Base-by-base conservation (phyloP, 768 basidiomycete species). In the Trametes cingulata region DNA sequence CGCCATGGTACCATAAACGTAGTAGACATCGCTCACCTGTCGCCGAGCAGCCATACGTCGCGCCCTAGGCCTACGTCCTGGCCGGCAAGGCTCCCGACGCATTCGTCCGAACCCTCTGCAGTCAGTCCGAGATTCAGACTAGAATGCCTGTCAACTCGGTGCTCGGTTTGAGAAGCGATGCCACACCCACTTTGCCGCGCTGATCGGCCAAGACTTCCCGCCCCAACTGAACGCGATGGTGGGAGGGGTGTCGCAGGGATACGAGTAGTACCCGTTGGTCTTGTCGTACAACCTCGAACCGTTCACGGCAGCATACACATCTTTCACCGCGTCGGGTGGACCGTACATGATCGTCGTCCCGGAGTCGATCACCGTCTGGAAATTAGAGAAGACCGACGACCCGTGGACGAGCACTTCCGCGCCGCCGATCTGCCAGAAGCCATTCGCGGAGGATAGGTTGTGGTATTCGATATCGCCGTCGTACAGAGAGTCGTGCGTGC, bases 81-180 rank as follows among this genome's bases (percentile, higher is more conserved):
- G 2, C 49, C 65, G 19, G 60, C 64, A 36, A 71, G 60, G 4
- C 61, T 62, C 13, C 68, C 68, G 24, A 68, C 52, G 53, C 69
- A 71, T n/a, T 52, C 43, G 9, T 27, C 49, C 2, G 65, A 48
- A 19, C 48, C 39, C 17, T 9, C 2, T 20, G 19, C 52, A 6
- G 58, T 45, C 17, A 54, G 39, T 8, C 78, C 78, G 24, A 77
- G 65, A 65, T 74, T 76, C 66, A 69, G 55, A 43, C 56, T 64
- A 17, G 15, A n/a, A 15, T 3, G 27, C 7, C 25, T 37, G 20
- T 17, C 41, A 40, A 22, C 14, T 7, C 19, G 17, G 15, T 48
- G 29, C 29, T 33, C 29, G 29, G 29, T 10, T 10, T 10, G 29
- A 33, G 10, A 10, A 50, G 33, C n/a, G 19, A 35, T 22, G 8